Evolutionary conservation across 148 eudicot genomes (phyloP), one percentile per base, ranked within the genome.

Genomic region (Chenopodium quinoa): DNA sequence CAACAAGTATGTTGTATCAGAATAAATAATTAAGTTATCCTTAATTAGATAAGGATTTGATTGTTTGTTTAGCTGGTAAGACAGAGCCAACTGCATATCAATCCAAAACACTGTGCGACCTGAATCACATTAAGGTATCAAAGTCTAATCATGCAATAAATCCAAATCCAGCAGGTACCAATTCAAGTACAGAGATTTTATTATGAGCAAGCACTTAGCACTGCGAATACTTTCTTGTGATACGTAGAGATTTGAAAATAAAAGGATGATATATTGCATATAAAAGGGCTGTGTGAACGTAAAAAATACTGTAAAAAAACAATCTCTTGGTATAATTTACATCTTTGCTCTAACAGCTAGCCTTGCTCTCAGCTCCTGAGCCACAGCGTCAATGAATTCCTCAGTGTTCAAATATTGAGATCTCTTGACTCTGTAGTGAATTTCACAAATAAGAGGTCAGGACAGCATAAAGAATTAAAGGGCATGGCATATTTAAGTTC

Each of bases 381-480:
- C 97, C 48, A 94, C 98, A 52, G 97, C 95, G 71, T 91, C 97
- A 27, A 94, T 89, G 91, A 94, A 94, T 84, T 94, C 98, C 65
- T 91, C 95, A 0, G 97, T 94, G 88, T 91, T 94, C 86, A 94
- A 86, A 85, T 94, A 94, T 12, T 85, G 78, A 56, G 54, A 72
- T 84, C 83, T 80, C 93, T 90, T 31, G 80, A 48, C 60, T 11
- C 76, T 48, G 31, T 10, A 25, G 2, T 46, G 7, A 9, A 47
- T 47, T 48, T 48, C 60, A n/a, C 46, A 72, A 73, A 25, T 29
- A 20, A 71, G 40, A 40, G 25, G 13, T 0, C 40, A 1, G 8
- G 3, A 7, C 19, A 13, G 29, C 11, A 65, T 1, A 64, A 64
- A 22, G 23, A 13, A 5, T 40, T 5, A 40, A 40, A 40, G 44